These are phyloP conservation scores for Talaromyces islandicus DNA, from an alignment of 2,329 filamentous ascomycete species.

Conservation along the genomic window DNA sequence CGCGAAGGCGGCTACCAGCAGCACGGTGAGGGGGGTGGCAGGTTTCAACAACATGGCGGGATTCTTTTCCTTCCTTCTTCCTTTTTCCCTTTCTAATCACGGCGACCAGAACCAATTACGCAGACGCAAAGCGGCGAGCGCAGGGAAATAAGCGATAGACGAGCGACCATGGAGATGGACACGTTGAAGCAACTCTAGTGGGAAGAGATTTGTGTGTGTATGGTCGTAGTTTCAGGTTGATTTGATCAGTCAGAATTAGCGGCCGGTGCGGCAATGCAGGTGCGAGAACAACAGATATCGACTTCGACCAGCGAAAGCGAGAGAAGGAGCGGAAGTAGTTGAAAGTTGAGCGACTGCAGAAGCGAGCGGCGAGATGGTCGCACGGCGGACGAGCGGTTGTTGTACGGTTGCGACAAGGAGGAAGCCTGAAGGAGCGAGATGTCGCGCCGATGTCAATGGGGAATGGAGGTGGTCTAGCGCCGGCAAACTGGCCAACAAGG, in stretches of 20 bases:
- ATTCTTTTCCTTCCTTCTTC: too few relatives aligned
- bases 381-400: neutral
- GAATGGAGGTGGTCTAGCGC: neutral
- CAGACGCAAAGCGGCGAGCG: neutral
- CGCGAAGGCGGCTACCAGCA: slow-evolving; percentile 79
- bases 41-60: slow-evolving; percentile 70
- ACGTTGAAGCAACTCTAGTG: neutral
- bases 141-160: neutral
- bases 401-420: neutral
- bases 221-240: neutral
- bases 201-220: neutral
- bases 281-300: neutral
- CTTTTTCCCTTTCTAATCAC: neutral
- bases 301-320: neutral
- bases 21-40: slow-evolving; percentile 80
- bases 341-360: neutral
- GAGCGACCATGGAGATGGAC: slow-evolving; percentile 8
- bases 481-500: neutral
- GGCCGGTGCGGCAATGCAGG: neutral
- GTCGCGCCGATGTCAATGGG: neutral
- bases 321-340: neutral
- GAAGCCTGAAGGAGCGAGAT: neutral
- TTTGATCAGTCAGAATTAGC: neutral
- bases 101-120: neutral
- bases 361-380: neutral